Percentiles rank a stretch among this genome's conserved stretches.
These are phyloP conservation scores for Candida ponderosae DNA, from an alignment of 805 yeast genomes.

Conservation along the genomic window DNA sequence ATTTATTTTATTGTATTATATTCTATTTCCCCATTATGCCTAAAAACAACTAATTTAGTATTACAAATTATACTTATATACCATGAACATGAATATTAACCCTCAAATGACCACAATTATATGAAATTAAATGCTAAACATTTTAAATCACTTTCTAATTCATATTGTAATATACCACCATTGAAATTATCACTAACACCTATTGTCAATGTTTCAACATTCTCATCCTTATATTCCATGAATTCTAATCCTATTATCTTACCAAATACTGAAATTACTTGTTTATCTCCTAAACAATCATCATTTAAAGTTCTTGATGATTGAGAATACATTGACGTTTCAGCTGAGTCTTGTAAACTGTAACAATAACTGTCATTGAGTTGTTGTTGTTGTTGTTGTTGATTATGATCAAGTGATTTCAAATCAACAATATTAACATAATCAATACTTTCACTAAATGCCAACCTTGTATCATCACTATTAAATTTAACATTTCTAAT, in stretches of 20 bases:
- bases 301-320: too few species aligned
- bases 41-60: background rate
- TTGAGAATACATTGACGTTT: too few species aligned
- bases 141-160: conserved; percentile 26
- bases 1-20: too few species aligned
- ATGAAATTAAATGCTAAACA: conserved; percentile 33
- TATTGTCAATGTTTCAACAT: conserved; percentile 38
- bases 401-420: conserved; percentile 17
- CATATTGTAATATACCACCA: conserved; percentile 50
- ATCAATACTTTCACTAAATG: conserved; percentile 55
- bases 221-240: conserved; percentile 29
- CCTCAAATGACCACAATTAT: conserved; percentile 1
- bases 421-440: conserved; percentile 43
- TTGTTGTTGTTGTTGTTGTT: too few species aligned
- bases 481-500: conserved; percentile 47
- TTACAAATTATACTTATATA: background rate
- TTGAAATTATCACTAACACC: conserved; percentile 48
- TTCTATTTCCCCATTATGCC: background rate
- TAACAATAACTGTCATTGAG: too few species aligned
- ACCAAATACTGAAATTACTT: conserved; percentile 47
- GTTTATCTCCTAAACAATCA: conserved; percentile 21
- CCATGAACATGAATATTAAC: background rate
- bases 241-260: conserved; percentile 50
- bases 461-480: conserved; percentile 31
- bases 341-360: too few species aligned